A percentile compares a stretch with the other conserved stretches of the same genome.
These are phyloP conservation scores for Agrostemma githago DNA, from an alignment of 148 eudicot genomes.

Conservation along the genomic window DNA sequence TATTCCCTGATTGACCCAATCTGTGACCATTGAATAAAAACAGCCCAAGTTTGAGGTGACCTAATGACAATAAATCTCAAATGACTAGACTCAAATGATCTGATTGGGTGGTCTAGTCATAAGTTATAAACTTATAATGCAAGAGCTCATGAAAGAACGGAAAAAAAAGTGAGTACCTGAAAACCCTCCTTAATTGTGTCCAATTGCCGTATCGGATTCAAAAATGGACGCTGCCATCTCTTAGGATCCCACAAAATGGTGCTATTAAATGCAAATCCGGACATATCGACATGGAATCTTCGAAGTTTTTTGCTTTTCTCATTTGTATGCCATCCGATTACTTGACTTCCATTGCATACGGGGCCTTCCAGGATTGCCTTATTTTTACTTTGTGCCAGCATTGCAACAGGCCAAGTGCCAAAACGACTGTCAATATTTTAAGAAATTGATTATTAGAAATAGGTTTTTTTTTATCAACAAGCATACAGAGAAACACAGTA, in stretches of 20 bases:
- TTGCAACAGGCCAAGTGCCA: slow-evolving; percentile 99
- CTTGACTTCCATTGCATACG: slow-evolving; percentile 72
- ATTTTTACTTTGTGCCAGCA: slow-evolving; percentile 83
- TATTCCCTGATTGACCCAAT: not conserved
- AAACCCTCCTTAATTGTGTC: slow-evolving; percentile 93
- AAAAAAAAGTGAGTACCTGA: slow-evolving; percentile 45
- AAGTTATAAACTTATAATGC: not conserved
- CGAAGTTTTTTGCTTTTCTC: slow-evolving; percentile 91
- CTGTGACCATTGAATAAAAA: not conserved
- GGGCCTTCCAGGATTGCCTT: slow-evolving; percentile 91
- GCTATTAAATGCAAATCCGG: slow-evolving; percentile 98
- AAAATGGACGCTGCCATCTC: slow-evolving; percentile 74
- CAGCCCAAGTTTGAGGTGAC: not conserved
- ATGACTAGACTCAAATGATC: not conserved
- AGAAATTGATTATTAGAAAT: slow-evolving; percentile 6
- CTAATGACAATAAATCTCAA: not conserved
- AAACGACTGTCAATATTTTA: slow-evolving; percentile 53
- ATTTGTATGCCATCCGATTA: slow-evolving; percentile 98
- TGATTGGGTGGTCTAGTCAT: not conserved
- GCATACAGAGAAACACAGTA: not conserved
- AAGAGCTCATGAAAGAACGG: not conserved
- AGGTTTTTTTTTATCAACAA: not conserved
- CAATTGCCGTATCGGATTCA: slow-evolving; percentile 64
- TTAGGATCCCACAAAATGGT: slow-evolving; percentile 93
- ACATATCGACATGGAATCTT: slow-evolving; percentile 97